These are phyloP conservation scores for Agaricus subrufescens DNA, from an alignment of 768 basidiomycete genomes.

Conservation along the genomic window DNA sequence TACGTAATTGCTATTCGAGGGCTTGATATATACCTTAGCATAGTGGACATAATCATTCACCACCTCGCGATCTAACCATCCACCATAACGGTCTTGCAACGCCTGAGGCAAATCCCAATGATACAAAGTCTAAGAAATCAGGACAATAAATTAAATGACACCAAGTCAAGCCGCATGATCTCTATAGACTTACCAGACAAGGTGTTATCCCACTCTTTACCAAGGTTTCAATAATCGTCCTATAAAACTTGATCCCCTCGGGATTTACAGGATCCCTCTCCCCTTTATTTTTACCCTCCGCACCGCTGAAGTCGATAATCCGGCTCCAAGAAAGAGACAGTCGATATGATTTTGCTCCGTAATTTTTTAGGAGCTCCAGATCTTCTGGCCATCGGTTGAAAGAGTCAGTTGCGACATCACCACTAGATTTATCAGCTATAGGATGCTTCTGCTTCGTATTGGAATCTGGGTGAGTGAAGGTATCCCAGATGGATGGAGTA, in stretches of 20 bases:
- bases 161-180: no score
- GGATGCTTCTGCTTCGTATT: constrained; percentile 29
- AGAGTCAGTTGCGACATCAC: constrained; percentile 67
- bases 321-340: constrained; percentile 75
- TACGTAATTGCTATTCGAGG: no score
- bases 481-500: constrained; percentile 71
- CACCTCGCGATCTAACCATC: constrained; percentile 68
- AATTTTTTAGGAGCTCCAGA: constrained; percentile 52
- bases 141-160: not conserved
- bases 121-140: constrained; percentile 49
- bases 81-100: constrained; percentile 68
- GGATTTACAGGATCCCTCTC: constrained; percentile 63
- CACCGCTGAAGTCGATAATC: constrained; percentile 46
- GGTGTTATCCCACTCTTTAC: constrained; percentile 56
- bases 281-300: not conserved
- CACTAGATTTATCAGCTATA: constrained; percentile 57
- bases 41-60: constrained; percentile 60
- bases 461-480: constrained; percentile 46
- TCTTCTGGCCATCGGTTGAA: constrained; percentile 65
- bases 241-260: constrained; percentile 63
- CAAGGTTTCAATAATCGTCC: constrained; percentile 59
- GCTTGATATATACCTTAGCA: constrained; percentile 32
- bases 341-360: constrained; percentile 67
- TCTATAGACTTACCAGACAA: constrained; percentile 41
- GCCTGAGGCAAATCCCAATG: constrained; percentile 78